Base-by-base conservation (phyloP, 345 rosid species). In the Reutealis trisperma region DNA sequence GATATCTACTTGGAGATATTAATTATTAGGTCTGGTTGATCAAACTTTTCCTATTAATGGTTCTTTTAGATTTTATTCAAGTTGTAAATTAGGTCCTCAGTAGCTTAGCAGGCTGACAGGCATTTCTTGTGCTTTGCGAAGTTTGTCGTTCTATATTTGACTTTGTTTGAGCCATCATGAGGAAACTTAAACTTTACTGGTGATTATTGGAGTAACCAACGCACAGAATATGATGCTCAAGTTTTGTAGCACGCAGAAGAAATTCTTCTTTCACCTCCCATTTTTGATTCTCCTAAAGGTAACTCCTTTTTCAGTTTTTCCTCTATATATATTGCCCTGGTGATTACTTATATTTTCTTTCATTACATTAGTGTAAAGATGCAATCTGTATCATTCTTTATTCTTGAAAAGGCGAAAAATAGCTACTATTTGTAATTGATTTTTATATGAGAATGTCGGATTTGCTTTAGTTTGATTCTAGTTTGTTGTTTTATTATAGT, bases 161-260 rank as follows among this genome's bases (percentile, higher is more conserved):
- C 71, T 67, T 67, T 55, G 51, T 49, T 49, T 25, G 51, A 27
- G 41, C 19, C 22, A 16, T 42, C 16, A 44, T 67, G 42, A 51
- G 22, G 51, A 37, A 37, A 37, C 4, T 34, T 37, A 37, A 37
- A 27, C 30, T 27, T 27, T 27, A 27, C 1, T 27, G 30, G 30
- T 27, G 30, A 27, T 27, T 27, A 1, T 27, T 1, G 30, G 30
- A 27, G 30, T 27, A 0, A 1, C 30, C 30, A 27, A 27, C 1
- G 30, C 30, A 27, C 30, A 27, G 30, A 27, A 27, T 1, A 27
- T 27, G 75, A 90, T 41, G 85, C 85, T 19, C 86, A 87, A 30
- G 86, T 92, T 66, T 80, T 94, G 83, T 91, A 80, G 80, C 82
- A 85, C 30, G 88, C 85, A 8, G 89, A 91, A 49, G 86, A 80